Percentiles rank a stretch among this genome's conserved stretches.
These are phyloP conservation scores for Penicillium janthinellum DNA, from an alignment of 2,329 filamentous ascomycete species.

Conservation along the genomic window DNA sequence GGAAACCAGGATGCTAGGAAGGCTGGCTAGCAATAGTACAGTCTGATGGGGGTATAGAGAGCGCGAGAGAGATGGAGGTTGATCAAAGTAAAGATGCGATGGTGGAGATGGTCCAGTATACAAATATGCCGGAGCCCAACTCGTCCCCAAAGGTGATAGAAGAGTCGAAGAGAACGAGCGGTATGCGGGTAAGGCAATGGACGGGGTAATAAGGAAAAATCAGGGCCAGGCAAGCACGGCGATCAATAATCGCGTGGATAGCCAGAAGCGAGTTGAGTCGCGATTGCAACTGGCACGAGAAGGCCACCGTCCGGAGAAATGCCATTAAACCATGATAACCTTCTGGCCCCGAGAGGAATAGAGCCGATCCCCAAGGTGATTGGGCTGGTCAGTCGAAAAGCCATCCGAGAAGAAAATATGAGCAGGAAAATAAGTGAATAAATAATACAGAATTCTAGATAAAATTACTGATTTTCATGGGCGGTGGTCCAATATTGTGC, in stretches of 20 bases:
- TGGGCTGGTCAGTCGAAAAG: conserved; percentile 22
- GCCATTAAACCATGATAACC: conserved; percentile 29
- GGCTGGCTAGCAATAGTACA: not conserved
- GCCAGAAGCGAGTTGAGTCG: conserved; percentile 24
- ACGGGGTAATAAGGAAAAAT: conserved; percentile 33
- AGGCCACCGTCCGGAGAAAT: conserved; percentile 19
- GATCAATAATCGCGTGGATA: conserved; percentile 28
- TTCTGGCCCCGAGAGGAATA: conserved; percentile 21
- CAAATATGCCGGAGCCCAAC: not conserved
- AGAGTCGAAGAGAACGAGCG: conserved; percentile 26
- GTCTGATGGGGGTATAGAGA: not conserved
- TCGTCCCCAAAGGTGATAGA: conserved; percentile 13
- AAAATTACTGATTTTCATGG: not conserved
- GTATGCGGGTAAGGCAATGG: conserved; percentile 34
- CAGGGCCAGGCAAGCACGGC: conserved; percentile 15
- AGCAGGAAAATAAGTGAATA: conserved; percentile 19
- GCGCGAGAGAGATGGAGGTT: not conserved
- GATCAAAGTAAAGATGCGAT: not conserved
- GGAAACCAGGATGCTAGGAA: not conserved
- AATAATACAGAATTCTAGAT: not conserved
- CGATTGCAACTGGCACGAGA: conserved; percentile 32
- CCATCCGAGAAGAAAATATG: conserved; percentile 19
- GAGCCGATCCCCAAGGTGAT: conserved; percentile 18
- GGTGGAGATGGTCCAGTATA: not conserved
- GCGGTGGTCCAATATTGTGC: not conserved